Percentiles rank a stretch among this genome's conserved stretches.
Conservation (phyloP, 2,329 filamentous ascomycete genomes). For the Purpureocillium lavendulum region DNA sequence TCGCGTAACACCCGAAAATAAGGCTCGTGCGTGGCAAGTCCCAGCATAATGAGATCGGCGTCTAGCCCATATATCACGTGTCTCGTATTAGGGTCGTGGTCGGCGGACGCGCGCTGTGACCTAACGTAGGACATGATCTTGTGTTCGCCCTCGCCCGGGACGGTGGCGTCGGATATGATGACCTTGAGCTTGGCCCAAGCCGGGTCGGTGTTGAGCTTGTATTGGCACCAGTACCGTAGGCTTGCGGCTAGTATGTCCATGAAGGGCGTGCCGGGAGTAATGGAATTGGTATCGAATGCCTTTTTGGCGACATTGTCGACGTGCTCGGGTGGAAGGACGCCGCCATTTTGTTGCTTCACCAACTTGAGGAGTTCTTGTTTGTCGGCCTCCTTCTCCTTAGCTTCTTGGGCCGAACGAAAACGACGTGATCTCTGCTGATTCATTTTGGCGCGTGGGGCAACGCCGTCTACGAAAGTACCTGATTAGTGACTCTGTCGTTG, state of each 20-base stretch:
- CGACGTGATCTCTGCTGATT: conserved; percentile 96
- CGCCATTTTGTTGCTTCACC: conserved; percentile 69
- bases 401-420: conserved; percentile 90
- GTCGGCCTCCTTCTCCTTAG: conserved; percentile 86
- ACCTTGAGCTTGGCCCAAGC: conserved; percentile 94
- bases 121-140: conserved; percentile 99
- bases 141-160: conserved; percentile 96
- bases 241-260: conserved; percentile 93
- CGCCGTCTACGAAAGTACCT: conserved; percentile 59
- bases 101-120: conserved; percentile 81
- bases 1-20: conserved; percentile 94
- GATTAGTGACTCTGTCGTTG: neutral
- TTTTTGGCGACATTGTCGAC: conserved; percentile 65
- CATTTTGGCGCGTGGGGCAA: conserved; percentile 97
- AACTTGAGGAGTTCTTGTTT: conserved; percentile 82
- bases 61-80: conserved; percentile 98
- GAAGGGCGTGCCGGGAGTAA: conserved; percentile 95
- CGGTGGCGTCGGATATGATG: conserved; percentile 96
- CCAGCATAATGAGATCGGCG: conserved; percentile 97
- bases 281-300: conserved; percentile 81
- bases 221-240: conserved; percentile 92
- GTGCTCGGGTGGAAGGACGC: conserved; percentile 51
- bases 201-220: conserved; percentile 95
- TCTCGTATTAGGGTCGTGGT: conserved; percentile 92
- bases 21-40: conserved; percentile 92